A percentile compares a stretch with the other conserved stretches of the same genome.
Conservation (phyloP, 2,329 filamentous ascomycete genomes). For the Helminthosporium solani region DNA sequence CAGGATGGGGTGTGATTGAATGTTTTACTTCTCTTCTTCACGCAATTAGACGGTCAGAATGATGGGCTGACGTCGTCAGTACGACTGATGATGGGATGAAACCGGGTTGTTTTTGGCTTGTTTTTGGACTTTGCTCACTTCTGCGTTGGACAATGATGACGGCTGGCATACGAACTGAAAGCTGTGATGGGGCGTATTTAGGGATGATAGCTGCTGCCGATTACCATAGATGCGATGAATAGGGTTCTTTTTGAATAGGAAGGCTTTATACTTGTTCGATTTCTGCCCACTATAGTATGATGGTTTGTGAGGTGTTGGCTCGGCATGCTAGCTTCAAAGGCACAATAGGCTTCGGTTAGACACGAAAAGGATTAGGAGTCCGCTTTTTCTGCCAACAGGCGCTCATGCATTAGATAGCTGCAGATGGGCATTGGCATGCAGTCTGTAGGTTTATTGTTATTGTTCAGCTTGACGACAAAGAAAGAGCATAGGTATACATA, state of each 20-base stretch:
- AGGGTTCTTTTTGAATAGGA: conserved; percentile 14
- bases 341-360: neutral
- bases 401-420: conserved; percentile 4
- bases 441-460: neutral
- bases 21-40: conserved; percentile 2
- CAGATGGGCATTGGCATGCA: conserved; percentile 1
- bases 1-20: conserved; percentile 5
- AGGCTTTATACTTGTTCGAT: conserved; percentile 1
- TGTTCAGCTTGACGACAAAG: neutral
- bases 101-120: conserved; percentile 6
- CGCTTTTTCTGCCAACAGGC: neutral
- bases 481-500: neutral
- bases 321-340: too few species aligned
- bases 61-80: conserved; percentile 1
- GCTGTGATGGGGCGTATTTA: conserved; percentile 1
- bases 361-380: neutral
- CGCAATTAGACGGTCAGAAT: conserved; percentile 6
- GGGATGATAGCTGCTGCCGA: neutral
- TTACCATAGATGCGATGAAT: conserved; percentile 10
- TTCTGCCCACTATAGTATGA: neutral
- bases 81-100: conserved; percentile 27
- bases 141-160: neutral
- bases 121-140: neutral
- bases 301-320: too few species aligned
- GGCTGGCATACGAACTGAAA: neutral